phyloP scores from a whole-genome alignment of 2,329 filamentous ascomycete species.

The Emmonsia crescens region DNA sequence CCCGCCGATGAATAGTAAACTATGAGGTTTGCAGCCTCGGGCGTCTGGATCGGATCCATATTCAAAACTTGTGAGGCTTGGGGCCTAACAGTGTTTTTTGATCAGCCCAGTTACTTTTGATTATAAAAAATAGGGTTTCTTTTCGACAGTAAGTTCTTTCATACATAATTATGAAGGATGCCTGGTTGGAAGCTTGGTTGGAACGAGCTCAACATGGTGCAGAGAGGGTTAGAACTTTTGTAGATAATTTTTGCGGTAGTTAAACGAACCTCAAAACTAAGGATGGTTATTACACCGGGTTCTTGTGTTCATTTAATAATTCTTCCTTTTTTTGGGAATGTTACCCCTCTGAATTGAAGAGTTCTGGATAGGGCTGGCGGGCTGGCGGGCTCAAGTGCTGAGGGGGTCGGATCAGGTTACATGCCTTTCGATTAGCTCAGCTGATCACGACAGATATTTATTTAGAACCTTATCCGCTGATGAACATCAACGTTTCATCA shows the following conservation, averaged over 20 bases:
- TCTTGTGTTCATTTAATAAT: background rate
- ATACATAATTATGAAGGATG: slow-evolving; percentile 30
- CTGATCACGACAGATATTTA: no score
- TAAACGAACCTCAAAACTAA: background rate
- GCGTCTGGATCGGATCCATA: slow-evolving; percentile 19
- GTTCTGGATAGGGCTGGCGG: background rate
- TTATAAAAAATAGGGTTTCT: background rate
- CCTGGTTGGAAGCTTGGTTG: slow-evolving; percentile 15
- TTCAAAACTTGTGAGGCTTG: slow-evolving; percentile 33
- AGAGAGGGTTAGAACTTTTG: background rate
- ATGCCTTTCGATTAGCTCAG: no score
- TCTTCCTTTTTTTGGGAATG: background rate
- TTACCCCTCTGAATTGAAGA: background rate
- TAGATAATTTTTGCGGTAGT: background rate
- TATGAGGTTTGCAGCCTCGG: slow-evolving; percentile 30
- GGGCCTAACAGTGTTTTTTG: slow-evolving; percentile 20
- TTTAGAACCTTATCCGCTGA: background rate
- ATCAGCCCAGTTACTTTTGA: background rate
- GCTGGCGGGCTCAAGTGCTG: background rate
- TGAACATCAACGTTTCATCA: background rate
- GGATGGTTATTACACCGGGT: background rate
- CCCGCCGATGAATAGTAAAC: slow-evolving; percentile 49
- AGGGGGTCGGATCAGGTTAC: no score
- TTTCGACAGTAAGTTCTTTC: slow-evolving; percentile 1
- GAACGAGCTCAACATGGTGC: background rate